Percentiles rank a stretch among this genome's conserved stretches.
phyloP scores from a whole-genome alignment of 2,329 filamentous ascomycete genomes.

The Aureobasidium sp. region DNA sequence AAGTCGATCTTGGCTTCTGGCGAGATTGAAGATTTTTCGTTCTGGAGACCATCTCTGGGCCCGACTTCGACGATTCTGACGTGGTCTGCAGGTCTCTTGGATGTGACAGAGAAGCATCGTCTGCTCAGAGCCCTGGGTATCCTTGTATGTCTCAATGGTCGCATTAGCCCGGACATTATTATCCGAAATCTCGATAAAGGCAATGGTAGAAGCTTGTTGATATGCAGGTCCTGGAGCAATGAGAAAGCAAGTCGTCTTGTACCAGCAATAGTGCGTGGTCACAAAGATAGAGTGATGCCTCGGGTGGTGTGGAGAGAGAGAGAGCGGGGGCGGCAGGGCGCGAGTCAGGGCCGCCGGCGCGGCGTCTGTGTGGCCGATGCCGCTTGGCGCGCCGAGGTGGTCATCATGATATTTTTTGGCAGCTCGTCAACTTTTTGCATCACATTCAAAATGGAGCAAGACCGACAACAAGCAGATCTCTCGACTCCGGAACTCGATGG shows the following conservation, averaged over 20 bases:
- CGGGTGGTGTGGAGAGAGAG: not conserved
- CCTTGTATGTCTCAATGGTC: not conserved
- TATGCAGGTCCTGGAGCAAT: not conserved
- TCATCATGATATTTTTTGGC: constrained; percentile 4
- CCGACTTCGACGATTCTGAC: constrained; percentile 71
- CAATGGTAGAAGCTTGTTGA: not conserved
- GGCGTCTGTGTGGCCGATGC: not conserved
- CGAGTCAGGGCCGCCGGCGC: not conserved
- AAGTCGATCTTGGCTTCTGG: constrained; percentile 68
- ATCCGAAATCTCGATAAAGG: too few relatives aligned
- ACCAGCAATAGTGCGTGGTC: not conserved
- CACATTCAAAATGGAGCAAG: constrained; percentile 61
- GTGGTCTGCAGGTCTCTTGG: constrained; percentile 28
- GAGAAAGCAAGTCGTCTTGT: not conserved
- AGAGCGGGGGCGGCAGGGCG: constrained; percentile 4
- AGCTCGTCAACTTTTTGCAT: not conserved
- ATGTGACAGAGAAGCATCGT: constrained; percentile 21
- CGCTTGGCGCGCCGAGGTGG: not conserved
- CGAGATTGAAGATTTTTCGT: constrained; percentile 65
- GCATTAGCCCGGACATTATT: not conserved
- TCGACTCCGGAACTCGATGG: constrained; percentile 57
- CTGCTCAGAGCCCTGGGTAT: constrained; percentile 1
- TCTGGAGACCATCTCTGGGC: constrained; percentile 79
- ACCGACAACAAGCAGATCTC: constrained; percentile 61
- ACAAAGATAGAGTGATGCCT: constrained; percentile 1